phyloP scores from a whole-genome alignment of 164 flowering plant genomes.

The Macadamia tetraphylla region DNA sequence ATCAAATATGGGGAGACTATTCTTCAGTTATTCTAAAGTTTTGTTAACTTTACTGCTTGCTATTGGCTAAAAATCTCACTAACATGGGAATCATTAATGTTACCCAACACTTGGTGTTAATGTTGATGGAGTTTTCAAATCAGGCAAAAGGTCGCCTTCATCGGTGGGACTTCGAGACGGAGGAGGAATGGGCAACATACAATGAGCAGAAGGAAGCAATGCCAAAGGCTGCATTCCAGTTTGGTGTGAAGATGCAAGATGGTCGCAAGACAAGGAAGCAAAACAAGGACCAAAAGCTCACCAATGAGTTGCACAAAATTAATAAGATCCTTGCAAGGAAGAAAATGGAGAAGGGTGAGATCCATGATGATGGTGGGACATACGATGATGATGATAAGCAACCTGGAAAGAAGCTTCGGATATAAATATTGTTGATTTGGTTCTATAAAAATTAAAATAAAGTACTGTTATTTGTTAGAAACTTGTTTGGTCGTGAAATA shows the following conservation, averaged over 20 bases:
- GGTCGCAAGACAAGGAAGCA: constrained; percentile 95
- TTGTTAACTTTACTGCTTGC: background rate
- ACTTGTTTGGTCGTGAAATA: no score
- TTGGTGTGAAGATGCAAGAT: constrained; percentile 99
- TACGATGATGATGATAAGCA: constrained; percentile 66
- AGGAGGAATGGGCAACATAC: constrained; percentile 96
- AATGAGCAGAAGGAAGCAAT: constrained; percentile 99
- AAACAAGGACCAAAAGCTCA: constrained; percentile 91
- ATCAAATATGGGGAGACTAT: background rate
- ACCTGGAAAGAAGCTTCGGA: constrained; percentile 65
- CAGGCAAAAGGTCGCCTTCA: constrained; percentile 99
- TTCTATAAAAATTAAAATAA: no score
- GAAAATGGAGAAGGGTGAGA: constrained; percentile 66
- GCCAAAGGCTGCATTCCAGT: constrained; percentile 99
- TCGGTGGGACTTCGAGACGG: constrained; percentile 98
- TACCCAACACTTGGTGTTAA: background rate
- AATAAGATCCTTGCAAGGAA: constrained; percentile 80
- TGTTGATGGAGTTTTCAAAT: background rate
- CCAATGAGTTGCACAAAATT: constrained; percentile 88
- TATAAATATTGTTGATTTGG: constrained; percentile 24
- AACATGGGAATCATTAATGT: background rate
- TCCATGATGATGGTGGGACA: constrained; percentile 33
- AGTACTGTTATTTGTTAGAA: no score
- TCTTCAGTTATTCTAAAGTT: background rate
- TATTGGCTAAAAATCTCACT: background rate